A percentile compares a stretch with the other conserved stretches of the same genome.
phyloP scores from a whole-genome alignment of 2,329 filamentous ascomycete species.

The Byssothecium circinans region DNA sequence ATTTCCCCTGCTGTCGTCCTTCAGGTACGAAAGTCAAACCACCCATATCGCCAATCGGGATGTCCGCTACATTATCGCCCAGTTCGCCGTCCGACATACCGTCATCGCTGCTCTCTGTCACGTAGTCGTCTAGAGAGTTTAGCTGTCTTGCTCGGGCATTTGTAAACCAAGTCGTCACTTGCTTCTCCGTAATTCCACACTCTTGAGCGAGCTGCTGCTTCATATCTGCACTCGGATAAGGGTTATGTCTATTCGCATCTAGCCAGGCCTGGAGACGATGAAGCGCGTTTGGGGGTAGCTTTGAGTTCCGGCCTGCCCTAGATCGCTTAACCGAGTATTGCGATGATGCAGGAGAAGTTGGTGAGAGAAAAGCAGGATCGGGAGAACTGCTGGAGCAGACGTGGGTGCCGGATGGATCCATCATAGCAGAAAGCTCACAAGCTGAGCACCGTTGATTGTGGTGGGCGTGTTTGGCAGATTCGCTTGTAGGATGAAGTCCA shows the following conservation, averaged over 20 bases:
- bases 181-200: conserved; percentile 39
- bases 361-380: conserved; percentile 12
- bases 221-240: conserved; percentile 33
- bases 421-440: conserved; percentile 23
- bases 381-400: conserved; percentile 19
- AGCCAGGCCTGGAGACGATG: conserved; percentile 33
- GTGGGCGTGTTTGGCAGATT: background rate
- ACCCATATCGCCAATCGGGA: conserved; percentile 5
- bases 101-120: conserved; percentile 19
- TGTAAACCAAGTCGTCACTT: conserved; percentile 41
- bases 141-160: conserved; percentile 37
- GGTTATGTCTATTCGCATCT: conserved; percentile 30
- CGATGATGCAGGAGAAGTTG: conserved; percentile 7
- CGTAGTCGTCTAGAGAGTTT: conserved; percentile 14
- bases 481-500: background rate
- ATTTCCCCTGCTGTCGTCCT: background rate
- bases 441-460: conserved; percentile 20
- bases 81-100: conserved; percentile 16
- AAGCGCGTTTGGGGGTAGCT: conserved; percentile 34
- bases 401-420: conserved; percentile 13
- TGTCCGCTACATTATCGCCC: conserved; percentile 12
- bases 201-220: conserved; percentile 33
- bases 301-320: conserved; percentile 28
- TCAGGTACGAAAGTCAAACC: conserved; percentile 11
- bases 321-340: conserved; percentile 29